Percentiles rank a stretch among this genome's conserved stretches.
Evolutionary conservation across 2,329 filamentous ascomycete genomes (phyloP).

Genomic region (Trichothecium sympodiale): DNA sequence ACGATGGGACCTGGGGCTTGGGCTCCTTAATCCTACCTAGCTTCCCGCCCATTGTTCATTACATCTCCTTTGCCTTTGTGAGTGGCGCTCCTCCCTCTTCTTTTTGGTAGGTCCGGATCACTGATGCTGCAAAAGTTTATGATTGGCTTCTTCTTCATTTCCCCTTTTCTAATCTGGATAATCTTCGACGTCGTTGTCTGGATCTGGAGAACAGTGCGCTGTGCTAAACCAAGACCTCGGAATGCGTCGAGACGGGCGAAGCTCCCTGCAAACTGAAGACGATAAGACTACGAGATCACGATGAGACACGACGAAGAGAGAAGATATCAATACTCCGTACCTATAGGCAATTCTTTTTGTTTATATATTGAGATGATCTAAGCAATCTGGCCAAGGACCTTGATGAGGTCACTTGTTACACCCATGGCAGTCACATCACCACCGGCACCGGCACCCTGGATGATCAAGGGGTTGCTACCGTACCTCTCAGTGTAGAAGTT

Average conservation of each 20-base stretch:
- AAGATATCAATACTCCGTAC: neutral
- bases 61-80: slow-evolving; percentile 27
- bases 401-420: slow-evolving; percentile 85
- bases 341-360: slow-evolving; percentile 8
- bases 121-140: slow-evolving; percentile 19
- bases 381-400: slow-evolving; percentile 65
- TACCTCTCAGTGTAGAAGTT: slow-evolving; percentile 97
- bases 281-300: neutral
- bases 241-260: slow-evolving; percentile 3
- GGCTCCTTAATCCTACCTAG: slow-evolving; percentile 14
- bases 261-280: slow-evolving; percentile 1
- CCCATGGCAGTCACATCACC: slow-evolving; percentile 97
- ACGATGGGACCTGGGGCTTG: slow-evolving; percentile 14
- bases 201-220: slow-evolving; percentile 30
- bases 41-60: slow-evolving; percentile 20
- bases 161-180: slow-evolving; percentile 36
- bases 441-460: slow-evolving; percentile 89
- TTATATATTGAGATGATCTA: slow-evolving; percentile 14
- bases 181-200: slow-evolving; percentile 40
- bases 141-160: slow-evolving; percentile 32
- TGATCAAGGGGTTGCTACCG: slow-evolving; percentile 78
- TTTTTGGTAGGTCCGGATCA: no score
- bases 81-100: slow-evolving; percentile 7
- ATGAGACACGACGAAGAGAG: neutral
- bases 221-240: slow-evolving; percentile 10